These are phyloP conservation scores for Flaveria linearis DNA, from an alignment of 129 eudicot species.

Conservation along the genomic window DNA sequence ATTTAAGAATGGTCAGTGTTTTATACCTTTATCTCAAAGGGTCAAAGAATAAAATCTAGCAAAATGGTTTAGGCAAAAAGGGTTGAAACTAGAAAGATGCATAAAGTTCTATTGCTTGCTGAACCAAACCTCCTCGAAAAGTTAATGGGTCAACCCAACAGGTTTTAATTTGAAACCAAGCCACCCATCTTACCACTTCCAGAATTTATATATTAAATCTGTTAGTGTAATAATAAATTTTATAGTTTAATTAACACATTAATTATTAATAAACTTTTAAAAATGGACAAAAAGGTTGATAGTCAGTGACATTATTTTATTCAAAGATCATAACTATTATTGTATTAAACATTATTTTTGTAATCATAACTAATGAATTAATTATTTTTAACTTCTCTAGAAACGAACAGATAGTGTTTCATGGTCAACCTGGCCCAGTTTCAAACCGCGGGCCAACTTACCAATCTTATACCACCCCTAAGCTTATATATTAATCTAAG, in stretches of 20 bases:
- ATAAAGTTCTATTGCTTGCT: neutral
- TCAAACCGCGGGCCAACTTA: neutral
- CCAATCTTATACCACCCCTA: neutral
- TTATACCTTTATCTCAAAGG: neutral
- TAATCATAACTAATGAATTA: neutral
- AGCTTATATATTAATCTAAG: neutral
- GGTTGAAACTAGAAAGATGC: slow-evolving; percentile 5
- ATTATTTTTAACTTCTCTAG: neutral
- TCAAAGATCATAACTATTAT: neutral
- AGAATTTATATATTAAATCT: neutral
- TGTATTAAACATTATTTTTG: neutral
- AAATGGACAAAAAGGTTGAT: neutral
- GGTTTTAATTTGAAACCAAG: neutral
- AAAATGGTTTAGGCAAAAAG: neutral
- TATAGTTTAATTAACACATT: neutral
- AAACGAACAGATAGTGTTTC: too few species aligned
- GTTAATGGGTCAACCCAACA: neutral
- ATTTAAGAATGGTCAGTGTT: neutral
- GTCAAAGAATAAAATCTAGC: neutral
- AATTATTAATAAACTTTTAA: neutral
- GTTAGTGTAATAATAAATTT: neutral
- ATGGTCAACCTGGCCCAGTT: neutral
- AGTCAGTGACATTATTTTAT: neutral
- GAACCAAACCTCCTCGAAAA: neutral
- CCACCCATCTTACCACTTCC: neutral